Evolutionary conservation across 768 basidiomycete genomes (phyloP).

Genomic region (Pleurotus platypus): DNA sequence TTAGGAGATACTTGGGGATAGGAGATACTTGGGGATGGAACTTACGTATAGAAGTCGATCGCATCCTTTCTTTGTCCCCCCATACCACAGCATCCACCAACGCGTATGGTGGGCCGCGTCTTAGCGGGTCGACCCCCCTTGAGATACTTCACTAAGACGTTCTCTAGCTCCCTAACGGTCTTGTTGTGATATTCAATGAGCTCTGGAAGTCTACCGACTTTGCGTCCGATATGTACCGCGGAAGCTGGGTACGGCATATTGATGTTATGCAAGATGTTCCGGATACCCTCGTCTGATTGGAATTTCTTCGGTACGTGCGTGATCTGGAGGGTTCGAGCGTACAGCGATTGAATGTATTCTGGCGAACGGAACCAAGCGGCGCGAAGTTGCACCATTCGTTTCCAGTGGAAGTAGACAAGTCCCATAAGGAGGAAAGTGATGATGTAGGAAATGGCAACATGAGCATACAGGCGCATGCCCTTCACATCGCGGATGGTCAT

Average conservation of each 20-base stretch:
- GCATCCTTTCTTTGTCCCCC: slow-evolving; percentile 73
- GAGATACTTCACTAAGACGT: slow-evolving; percentile 69
- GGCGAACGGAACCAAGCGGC: slow-evolving; percentile 70
- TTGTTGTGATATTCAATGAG: slow-evolving; percentile 76
- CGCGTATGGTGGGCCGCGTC: slow-evolving; percentile 61
- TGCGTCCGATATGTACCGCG: slow-evolving; percentile 67
- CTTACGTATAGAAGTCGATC: slow-evolving; percentile 71
- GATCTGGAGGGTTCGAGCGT: slow-evolving; percentile 76
- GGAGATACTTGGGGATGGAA: slow-evolving; percentile 1
- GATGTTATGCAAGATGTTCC: slow-evolving; percentile 51
- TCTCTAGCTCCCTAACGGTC: slow-evolving; percentile 73
- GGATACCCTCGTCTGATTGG: slow-evolving; percentile 71
- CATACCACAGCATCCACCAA: slow-evolving; percentile 67
- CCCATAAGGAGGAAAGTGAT: slow-evolving; percentile 57
- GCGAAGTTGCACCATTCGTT: slow-evolving; percentile 63
- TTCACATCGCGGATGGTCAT: slow-evolving; percentile 71
- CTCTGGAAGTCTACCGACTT: slow-evolving; percentile 71
- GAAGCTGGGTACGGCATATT: slow-evolving; percentile 69
- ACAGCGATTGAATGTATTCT: slow-evolving; percentile 72
- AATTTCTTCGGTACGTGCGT: slow-evolving; percentile 62
- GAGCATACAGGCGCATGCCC: slow-evolving; percentile 61
- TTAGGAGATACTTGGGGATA: slow-evolving; percentile 2
- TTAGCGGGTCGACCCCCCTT: slow-evolving; percentile 61
- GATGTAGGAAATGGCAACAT: slow-evolving; percentile 67
- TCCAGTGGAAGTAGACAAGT: slow-evolving; percentile 62